A percentile compares a stretch with the other conserved stretches of the same genome.
Evolutionary conservation across 495 filamentous ascomycete species (phyloP).

Genomic region (Podospora pseudopauciseta): DNA sequence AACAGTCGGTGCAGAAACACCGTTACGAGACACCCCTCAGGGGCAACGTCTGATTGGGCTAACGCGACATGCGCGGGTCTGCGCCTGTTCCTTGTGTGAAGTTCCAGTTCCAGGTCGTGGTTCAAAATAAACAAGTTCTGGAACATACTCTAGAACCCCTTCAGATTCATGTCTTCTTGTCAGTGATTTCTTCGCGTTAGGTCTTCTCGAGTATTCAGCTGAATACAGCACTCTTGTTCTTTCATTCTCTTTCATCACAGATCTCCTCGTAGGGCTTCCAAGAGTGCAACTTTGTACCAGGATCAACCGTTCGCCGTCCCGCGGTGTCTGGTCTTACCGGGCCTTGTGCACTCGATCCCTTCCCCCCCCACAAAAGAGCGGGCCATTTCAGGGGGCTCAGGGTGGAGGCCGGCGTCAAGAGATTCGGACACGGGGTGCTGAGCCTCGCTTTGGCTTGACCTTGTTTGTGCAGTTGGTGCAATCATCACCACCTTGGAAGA

Average conservation of each 20-base stretch:
- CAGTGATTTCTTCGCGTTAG: neutral
- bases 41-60: slow-evolving; percentile 24
- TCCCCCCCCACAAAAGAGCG: slow-evolving; percentile 3
- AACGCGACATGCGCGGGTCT: slow-evolving; percentile 20
- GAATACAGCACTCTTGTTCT: too few species aligned
- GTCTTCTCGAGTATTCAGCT: neutral
- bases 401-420: slow-evolving; percentile 8
- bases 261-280: slow-evolving; percentile 2
- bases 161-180: neutral
- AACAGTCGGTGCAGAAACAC: slow-evolving; percentile 19
- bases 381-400: slow-evolving; percentile 19
- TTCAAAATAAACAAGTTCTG: slow-evolving; percentile 35
- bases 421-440: neutral
- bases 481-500: neutral
- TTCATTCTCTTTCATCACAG: neutral
- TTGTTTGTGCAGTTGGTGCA: neutral
- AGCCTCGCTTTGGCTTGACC: neutral
- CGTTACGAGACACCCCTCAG: slow-evolving; percentile 27
- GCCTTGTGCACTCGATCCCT: neutral
- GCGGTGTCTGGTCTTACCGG: neutral
- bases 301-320: slow-evolving; percentile 13
- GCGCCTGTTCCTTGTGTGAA: slow-evolving; percentile 17
- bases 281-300: slow-evolving; percentile 11
- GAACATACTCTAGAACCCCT: slow-evolving; percentile 19
- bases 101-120: slow-evolving; percentile 18